Conservation (phyloP, 305 asterid species). For the Lippia alba region DNA sequence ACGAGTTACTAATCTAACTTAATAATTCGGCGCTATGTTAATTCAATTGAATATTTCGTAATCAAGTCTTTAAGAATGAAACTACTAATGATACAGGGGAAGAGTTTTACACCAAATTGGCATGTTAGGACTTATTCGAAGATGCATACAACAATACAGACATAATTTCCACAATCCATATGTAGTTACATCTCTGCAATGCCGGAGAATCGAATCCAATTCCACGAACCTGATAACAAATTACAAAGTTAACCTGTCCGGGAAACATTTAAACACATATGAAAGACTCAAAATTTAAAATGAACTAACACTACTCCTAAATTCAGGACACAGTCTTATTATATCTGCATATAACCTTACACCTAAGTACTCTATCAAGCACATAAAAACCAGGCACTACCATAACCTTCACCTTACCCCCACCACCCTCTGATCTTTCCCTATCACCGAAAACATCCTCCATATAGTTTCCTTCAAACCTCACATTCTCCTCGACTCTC, state of each 20-base stretch:
- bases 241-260: background rate
- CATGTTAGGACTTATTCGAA: background rate
- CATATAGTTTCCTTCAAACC: slow-evolving; percentile 70
- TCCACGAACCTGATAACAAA: background rate
- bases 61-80: too few relatives aligned
- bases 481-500: slow-evolving; percentile 70
- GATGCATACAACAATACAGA: background rate
- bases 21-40: too few relatives aligned
- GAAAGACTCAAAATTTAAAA: background rate
- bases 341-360: slow-evolving; percentile 83
- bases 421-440: slow-evolving; percentile 56
- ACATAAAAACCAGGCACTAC: slow-evolving; percentile 97
- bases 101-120: too few relatives aligned
- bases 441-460: slow-evolving; percentile 74
- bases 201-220: background rate
- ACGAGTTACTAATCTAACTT: too few relatives aligned
- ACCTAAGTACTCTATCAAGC: slow-evolving; percentile 75
- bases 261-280: background rate
- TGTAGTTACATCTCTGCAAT: too few relatives aligned
- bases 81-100: too few relatives aligned
- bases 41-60: too few relatives aligned
- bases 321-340: slow-evolving; percentile 46
- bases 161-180: background rate
- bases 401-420: slow-evolving; percentile 72
- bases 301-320: background rate